Evolutionary conservation across 176 grass and related monocot species (phyloP), one percentile per base, ranked within the genome.

Genomic region (Oryza brachyantha): DNA sequence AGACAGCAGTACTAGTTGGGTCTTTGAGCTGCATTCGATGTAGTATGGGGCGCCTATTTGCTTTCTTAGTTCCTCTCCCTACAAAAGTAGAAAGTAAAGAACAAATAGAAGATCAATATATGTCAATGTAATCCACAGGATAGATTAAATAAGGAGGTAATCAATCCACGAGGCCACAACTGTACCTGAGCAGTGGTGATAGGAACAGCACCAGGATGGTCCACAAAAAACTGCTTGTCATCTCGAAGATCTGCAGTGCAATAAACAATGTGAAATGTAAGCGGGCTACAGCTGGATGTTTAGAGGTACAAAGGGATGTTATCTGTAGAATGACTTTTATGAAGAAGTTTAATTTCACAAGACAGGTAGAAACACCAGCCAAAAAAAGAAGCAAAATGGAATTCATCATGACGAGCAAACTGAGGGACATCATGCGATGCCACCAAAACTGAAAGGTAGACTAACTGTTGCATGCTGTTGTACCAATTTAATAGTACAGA

Each of bases 21-120:
- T 93, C 85, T 93, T 93, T 29, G 91, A 93, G 81, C 91, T 93
- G 88, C 91, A 93, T 83, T 93, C 91, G 19, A 93, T 88, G 79
- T 93, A 93, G 72, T 90, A 90, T 69, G 88, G 88, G 55, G 91
- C 85, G 72, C 79, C 79, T 83, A 93, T 93, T 83, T 83, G 75
- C 83, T 88, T 93, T 85, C 67, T 79, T 85, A 91, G 85, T 57
- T 93, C 91, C 68, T 93, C 91, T 28, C 88, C 88, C 91, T 93
- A 73, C 21, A 79, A 58, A 86, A 46, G 43, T 13, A n/a, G 19
- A 50, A 50, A 74, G 35, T 7, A n/a, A 61, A 71, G 39, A n/a
- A 69, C 13, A 46, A 16, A 46, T n/a, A 52, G 8, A 52, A 8
- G 13, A 52, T 19, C 68, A 54, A 75, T 29, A 64, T 41, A 57